A percentile compares a stretch with the other conserved stretches of the same genome.
These are phyloP conservation scores for Phanerodontia chrysosporium DNA, from an alignment of 768 basidiomycete species.

Conservation along the genomic window DNA sequence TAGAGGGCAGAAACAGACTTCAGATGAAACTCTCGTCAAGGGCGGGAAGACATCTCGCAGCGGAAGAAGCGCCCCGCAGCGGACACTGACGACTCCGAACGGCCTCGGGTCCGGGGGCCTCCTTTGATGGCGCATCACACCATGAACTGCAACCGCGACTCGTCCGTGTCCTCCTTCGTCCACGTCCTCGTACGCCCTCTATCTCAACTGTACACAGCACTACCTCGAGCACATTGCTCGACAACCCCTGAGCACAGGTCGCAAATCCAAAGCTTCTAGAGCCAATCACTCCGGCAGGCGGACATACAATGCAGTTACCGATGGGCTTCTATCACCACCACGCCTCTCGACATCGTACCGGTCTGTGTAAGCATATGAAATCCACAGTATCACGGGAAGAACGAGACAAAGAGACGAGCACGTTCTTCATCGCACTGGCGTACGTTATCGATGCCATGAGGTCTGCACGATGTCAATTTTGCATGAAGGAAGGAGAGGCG, in stretches of 20 bases:
- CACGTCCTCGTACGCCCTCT: too few relatives aligned
- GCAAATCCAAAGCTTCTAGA: neutral
- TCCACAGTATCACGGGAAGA: neutral
- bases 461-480: neutral
- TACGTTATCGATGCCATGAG: neutral
- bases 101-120: neutral
- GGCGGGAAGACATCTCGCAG: neutral
- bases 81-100: neutral
- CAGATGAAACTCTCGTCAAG: neutral
- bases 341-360: neutral
- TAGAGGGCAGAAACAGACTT: neutral
- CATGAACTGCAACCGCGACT: neutral
- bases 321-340: neutral
- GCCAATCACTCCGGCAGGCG: neutral
- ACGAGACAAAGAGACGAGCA: neutral
- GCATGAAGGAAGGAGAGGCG: neutral
- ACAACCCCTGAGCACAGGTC: too few relatives aligned
- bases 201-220: too few relatives aligned
- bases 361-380: neutral
- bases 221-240: too few relatives aligned
- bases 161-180: neutral
- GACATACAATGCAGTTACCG: neutral
- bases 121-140: neutral
- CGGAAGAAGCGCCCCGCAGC: neutral
- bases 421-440: neutral